Base-by-base conservation (phyloP, 345 rosid genomes). In the Euphorbia peplus region DNA sequence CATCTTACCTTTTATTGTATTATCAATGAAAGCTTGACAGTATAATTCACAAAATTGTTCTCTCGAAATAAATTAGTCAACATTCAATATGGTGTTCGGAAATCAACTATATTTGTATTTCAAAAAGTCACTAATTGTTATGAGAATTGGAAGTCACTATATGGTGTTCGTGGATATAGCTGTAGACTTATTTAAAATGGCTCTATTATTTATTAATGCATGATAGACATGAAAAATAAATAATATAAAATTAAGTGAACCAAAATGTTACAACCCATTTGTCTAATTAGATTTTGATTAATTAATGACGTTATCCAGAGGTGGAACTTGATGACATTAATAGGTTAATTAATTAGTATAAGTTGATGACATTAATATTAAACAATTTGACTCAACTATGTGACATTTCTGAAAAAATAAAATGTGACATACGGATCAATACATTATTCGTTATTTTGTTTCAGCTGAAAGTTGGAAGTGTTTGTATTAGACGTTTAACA, bases 251-350 rank as follows among this genome's bases (percentile, higher is more conserved):
- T 5, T 39, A 39, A 54, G 44, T 28, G 65, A 58, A 72, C 52
- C 24, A 29, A 4, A 19, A 60, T 8, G 26, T 9, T 47, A 29
- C 28, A 5, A 30, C 32, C 41, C 24, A 30, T 51, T 19, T 6
- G 39, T 61, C 26, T 8, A n/a, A 1, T 59, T 16, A 18, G 30
- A 8, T 28, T 39, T 8, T 8, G 9, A 8, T 39, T 39, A 39
- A 44, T 44, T 13, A 24, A 5, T 54, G 72, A 76, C 21, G 22
- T 15, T 48, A 22, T 50, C 4, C 66, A 67, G 55, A 63, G 69
- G 57, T 50, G 67, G 25, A 29, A 18, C 12, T 19, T 13, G 69
- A 51, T 30, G 73, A 48, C 57, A 76, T 22, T 68, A 35, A 14
- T 26, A 25, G 22, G 3, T 12, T 44, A 10, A 44, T 44, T 44